Evolutionary conservation across 2,329 filamentous ascomycete species (phyloP), one percentile per base, ranked within the genome.

Genomic region (Aspergillus viridinutans): DNA sequence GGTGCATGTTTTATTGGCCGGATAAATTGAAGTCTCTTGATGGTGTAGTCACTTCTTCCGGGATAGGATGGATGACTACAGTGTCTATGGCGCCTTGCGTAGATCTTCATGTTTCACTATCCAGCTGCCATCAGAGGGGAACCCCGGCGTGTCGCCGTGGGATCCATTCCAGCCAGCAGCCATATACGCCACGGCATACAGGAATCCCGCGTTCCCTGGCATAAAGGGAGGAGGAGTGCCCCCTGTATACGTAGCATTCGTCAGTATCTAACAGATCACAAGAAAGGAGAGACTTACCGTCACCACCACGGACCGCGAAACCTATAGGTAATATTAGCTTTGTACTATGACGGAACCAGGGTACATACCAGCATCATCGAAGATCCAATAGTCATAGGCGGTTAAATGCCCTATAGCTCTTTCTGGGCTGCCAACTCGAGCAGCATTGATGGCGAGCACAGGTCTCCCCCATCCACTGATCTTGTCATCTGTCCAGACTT

Each of bases 141-240:
- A 61, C 3, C 59, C 59, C 1, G 59, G 59, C 9, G 59, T 35
- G 14, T 58, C 38, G 7, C 51, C 51, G 7, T 50, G 40, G 12
- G 58, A 58, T n/a, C 59, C 59, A 5, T 56, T 35, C 59, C 59
- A 61, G 1, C 59, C 59, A 1, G 58, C 58, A n/a, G 29, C 53
- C 58, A 61, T 61, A 17, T 58, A 61, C n/a, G 59, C 58, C 21
- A 61, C 59, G 59, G 59, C 59, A 20, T 60, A 56, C 3, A 61
- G 45, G 38, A 58, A 58, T 0, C 59, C 58, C 3, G 59, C 59
- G 28, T 61, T 61, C 21, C 59, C 59, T 1, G 59, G 59, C 53
- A 61, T 61, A 26, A 61, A 61, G 3, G 59, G 59, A 1, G 59
- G 59, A 10, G 59, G 59, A 3, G 59, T 61, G 3, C 59, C 59